Conservation (phyloP, 1,139 yeast species). For the Kurtzmaniella natalensis region DNA sequence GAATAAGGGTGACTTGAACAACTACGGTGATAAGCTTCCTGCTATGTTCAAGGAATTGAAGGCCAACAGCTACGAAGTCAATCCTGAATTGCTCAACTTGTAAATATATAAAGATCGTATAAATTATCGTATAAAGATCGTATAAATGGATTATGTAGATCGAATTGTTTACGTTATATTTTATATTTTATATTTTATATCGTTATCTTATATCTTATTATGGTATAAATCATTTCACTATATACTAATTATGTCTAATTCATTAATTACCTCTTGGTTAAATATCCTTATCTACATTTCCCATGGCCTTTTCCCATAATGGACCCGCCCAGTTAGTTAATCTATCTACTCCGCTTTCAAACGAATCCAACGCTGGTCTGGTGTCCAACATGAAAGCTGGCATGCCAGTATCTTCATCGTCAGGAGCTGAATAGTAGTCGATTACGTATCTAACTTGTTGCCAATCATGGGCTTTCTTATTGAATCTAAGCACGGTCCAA, state of each 20-base stretch:
- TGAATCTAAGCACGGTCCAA: constrained; percentile 85
- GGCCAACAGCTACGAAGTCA: constrained; percentile 9
- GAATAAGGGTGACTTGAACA: constrained; percentile 18
- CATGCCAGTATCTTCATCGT: constrained; percentile 80
- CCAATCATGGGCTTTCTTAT: constrained; percentile 42
- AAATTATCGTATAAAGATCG: no score
- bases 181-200: constrained; percentile 1
- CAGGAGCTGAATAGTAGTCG: constrained; percentile 92
- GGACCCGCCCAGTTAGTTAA: constrained; percentile 46
- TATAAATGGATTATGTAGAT: no score
- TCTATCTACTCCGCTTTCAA: constrained; percentile 63
- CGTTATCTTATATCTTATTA: no score
- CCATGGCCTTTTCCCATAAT: constrained; percentile 43
- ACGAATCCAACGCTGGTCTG: constrained; percentile 84
- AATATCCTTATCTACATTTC: constrained; percentile 20
- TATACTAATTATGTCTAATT: background rate
- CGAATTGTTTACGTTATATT: no score
- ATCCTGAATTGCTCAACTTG: constrained; percentile 6
- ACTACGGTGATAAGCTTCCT: constrained; percentile 42
- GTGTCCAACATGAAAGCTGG: constrained; percentile 92
- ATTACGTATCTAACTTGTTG: constrained; percentile 78
- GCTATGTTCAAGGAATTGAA: constrained; percentile 18
- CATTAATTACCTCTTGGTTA: background rate
- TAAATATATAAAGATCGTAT: no score
- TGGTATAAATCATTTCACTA: no score